Evolutionary conservation across 257 asterid species (phyloP), one percentile per base, ranked within the genome.

Genomic region (Verbascum thapsus): DNA sequence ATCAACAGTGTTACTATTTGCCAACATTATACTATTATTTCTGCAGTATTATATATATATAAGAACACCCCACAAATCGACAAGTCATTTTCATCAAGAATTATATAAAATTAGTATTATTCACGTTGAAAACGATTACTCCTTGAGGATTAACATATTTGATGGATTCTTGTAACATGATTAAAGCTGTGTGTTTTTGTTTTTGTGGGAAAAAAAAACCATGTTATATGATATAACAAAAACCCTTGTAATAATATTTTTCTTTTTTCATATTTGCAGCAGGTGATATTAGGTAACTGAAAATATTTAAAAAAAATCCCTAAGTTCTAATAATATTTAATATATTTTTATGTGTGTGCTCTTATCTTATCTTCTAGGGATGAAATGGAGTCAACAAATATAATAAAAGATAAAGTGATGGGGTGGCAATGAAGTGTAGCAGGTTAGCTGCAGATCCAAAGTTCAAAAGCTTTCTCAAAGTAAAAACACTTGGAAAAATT

Each of bases 371-470:
- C 77, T 71, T 73, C 43, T 47, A 53, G 74, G 69, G 67, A 55
- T 57, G 73, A 60, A 72, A 50, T 61, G 74, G 59, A 51, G 63
- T 72, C 53, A 63, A 60, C 15, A 64, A 72, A 71, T 62, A 71
- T 62, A 58, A 69, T 71, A n/a, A 50, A 65, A 63, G 67, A 70
- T 53, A n/a, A 63, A 66, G 64, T 45, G 2, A 49, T 54, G 73
- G 77, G 72, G 58, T 67, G 56, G 55, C 17, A 45, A 55, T 52
- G 52, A 67, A 58, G 40, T 34, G 53, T 26, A 40, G n/a, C 54
- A 66, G 69, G 63, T 30, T n/a, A 13, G 81, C 77, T 63, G 59
- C 74, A 68, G 79, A 79, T 72, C 82, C 77, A 37, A 63, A 51
- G 79, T 72, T 66, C 76, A 72, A 7, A 26, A 44, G n/a, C 44